Evolutionary conservation across 352 stramenopile genomes (phyloP).

Genomic region (Elongisporangium senticosum): DNA sequence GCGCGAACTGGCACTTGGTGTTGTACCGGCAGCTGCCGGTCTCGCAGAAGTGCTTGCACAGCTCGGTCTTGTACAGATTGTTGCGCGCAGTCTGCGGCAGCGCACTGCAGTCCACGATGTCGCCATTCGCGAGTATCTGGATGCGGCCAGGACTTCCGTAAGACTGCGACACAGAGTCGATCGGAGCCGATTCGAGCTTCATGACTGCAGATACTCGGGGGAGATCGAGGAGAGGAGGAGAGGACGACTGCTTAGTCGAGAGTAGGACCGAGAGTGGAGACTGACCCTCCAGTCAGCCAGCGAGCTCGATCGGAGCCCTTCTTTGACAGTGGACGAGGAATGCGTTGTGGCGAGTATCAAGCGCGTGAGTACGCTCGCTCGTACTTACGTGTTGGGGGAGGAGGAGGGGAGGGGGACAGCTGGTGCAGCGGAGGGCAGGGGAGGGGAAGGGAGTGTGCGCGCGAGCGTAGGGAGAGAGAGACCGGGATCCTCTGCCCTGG

Average conservation of each 20-base stretch:
- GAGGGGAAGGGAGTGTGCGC: not conserved
- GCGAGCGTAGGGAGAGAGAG: not conserved
- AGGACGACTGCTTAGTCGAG: not conserved
- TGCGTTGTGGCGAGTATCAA: not conserved
- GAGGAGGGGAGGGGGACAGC: not conserved
- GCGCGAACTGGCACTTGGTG: conserved; percentile 87
- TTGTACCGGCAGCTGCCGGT: conserved; percentile 85
- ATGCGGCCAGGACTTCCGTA: conserved; percentile 52
- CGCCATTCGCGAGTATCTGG: conserved; percentile 80
- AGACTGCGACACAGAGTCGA: conserved; percentile 17
- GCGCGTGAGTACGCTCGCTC: not conserved
- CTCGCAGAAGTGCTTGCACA: conserved; percentile 87
- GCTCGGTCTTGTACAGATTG: conserved; percentile 90
- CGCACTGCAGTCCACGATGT: conserved; percentile 79
- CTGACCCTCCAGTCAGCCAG: conserved; percentile 1
- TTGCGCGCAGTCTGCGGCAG: conserved; percentile 76
- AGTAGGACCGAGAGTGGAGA: not conserved
- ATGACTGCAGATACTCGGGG: not conserved
- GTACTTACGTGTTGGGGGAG: not conserved
- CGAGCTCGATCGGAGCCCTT: not conserved
- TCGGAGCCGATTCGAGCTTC: conserved; percentile 7
- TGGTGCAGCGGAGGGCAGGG: not conserved
- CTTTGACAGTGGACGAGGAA: not conserved
- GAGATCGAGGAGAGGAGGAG: not conserved
- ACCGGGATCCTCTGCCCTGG: not conserved